These are phyloP conservation scores for Kodamaea anthophila DNA, from an alignment of 1,139 yeast genomes.

Conservation along the genomic window DNA sequence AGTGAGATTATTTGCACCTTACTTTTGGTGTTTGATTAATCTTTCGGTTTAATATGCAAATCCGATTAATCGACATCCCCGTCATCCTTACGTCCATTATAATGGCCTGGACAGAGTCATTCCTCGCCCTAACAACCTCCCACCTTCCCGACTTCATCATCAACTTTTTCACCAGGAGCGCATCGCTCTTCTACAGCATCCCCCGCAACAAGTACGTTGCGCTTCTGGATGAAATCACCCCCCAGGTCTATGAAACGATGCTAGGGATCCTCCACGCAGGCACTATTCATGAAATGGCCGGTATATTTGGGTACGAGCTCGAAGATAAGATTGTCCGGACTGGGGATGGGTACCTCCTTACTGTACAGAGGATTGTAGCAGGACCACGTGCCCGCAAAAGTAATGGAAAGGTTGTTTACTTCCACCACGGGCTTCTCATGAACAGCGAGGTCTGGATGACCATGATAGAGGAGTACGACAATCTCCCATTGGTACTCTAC, in stretches of 20 bases:
- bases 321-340: conserved; percentile 37
- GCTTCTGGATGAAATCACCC: conserved; percentile 11
- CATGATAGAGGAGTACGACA: conserved; percentile 52
- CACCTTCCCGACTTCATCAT: conserved; percentile 30
- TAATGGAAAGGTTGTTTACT: conserved; percentile 53
- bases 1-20: too few relatives aligned
- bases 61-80: conserved; percentile 8
- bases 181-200: conserved; percentile 21
- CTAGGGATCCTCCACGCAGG: conserved; percentile 27
- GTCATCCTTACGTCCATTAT: conserved; percentile 20
- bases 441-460: conserved; percentile 87
- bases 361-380: conserved; percentile 23
- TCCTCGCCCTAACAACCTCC: conserved; percentile 27
- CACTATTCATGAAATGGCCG: conserved; percentile 30
- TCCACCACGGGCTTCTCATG: conserved; percentile 92
- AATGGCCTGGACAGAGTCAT: conserved; percentile 38
- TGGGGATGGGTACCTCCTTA: conserved; percentile 34
- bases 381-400: conserved; percentile 8
- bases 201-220: conserved; percentile 14
- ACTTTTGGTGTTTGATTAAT: too few relatives aligned
- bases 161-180: conserved; percentile 22
- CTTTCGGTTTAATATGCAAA: too few relatives aligned
- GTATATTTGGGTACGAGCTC: conserved; percentile 33
- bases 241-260: conserved; percentile 23
- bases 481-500: conserved; percentile 70